Evolutionary conservation across 306 rosid genomes (phyloP).

Genomic region (Quercus aquifolioides): DNA sequence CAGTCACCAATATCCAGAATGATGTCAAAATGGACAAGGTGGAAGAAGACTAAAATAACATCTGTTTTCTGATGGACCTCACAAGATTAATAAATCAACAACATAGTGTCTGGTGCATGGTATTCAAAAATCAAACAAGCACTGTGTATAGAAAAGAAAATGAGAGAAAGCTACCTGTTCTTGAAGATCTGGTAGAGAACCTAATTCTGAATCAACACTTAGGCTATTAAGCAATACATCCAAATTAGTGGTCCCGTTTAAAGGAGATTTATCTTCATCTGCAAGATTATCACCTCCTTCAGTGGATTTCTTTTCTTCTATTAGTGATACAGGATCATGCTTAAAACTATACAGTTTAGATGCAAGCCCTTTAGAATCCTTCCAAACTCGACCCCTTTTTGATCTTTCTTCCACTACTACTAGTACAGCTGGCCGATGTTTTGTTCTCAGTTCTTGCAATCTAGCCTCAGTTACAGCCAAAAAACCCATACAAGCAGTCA

Average conservation of each 20-base stretch:
- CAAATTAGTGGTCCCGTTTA: conserved; percentile 37
- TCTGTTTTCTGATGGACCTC: neutral
- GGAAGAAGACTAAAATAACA: neutral
- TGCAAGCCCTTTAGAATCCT: conserved; percentile 85
- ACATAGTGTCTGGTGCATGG: neutral
- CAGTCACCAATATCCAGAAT: neutral
- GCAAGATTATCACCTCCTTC: conserved; percentile 32
- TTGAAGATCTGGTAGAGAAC: conserved; percentile 72
- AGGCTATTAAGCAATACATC: conserved; percentile 61
- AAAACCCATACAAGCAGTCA: conserved; percentile 94
- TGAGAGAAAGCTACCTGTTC: conserved; percentile 70
- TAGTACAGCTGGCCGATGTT: conserved; percentile 75
- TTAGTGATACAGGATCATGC: conserved; percentile 50
- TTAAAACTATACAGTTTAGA: conserved; percentile 88
- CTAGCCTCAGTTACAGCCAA: conserved; percentile 73
- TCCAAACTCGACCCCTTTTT: conserved; percentile 57
- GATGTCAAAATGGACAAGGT: neutral
- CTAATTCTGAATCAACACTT: conserved; percentile 55
- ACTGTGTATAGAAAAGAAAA: neutral
- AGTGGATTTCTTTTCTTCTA: conserved; percentile 40
- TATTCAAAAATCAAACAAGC: neutral
- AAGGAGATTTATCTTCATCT: conserved; percentile 27
- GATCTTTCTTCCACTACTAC: conserved; percentile 69
- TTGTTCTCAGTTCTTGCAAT: conserved; percentile 69
- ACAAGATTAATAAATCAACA: neutral